Evolutionary conservation across 2,329 filamentous ascomycete species (phyloP).

Genomic region (Botrytis hyacinthi): DNA sequence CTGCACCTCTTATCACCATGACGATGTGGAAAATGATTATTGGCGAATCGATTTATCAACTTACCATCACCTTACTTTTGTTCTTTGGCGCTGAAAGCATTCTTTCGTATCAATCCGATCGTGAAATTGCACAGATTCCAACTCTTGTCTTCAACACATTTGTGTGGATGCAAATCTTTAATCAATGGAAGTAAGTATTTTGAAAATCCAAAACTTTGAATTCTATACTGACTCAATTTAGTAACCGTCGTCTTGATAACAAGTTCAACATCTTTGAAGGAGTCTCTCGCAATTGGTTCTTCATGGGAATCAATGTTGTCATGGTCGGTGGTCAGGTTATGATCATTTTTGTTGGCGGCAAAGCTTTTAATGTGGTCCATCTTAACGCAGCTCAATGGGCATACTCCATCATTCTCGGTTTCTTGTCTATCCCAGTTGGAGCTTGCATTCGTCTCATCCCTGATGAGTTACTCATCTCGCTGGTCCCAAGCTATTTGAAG

Average conservation of each 20-base stretch:
- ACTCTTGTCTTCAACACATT: constrained; percentile 97
- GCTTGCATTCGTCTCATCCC: constrained; percentile 79
- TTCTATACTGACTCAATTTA: constrained; percentile 40
- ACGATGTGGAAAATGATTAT: constrained; percentile 99
- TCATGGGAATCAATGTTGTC: constrained; percentile 77
- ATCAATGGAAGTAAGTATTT: constrained; percentile 80
- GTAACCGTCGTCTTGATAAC: constrained; percentile 90
- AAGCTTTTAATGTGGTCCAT: constrained; percentile 63
- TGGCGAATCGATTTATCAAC: constrained; percentile 86
- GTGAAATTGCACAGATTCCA: constrained; percentile 54
- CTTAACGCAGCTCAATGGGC: constrained; percentile 80
- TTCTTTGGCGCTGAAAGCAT: constrained; percentile 70
- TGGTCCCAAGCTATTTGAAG: constrained; percentile 37
- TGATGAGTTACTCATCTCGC: constrained; percentile 49
- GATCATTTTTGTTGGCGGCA: constrained; percentile 83
- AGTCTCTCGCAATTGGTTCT: constrained; percentile 81
- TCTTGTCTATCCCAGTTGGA: constrained; percentile 82
- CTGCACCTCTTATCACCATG: constrained; percentile 73
- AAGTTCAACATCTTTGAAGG: constrained; percentile 94
- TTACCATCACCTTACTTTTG: constrained; percentile 73
- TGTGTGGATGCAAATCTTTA: constrained; percentile 99
- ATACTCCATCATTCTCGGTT: constrained; percentile 78
- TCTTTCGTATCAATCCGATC: constrained; percentile 53
- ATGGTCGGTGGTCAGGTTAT: constrained; percentile 89
- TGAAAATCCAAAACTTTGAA: constrained; percentile 18